A percentile compares a stretch with the other conserved stretches of the same genome.
phyloP scores from a whole-genome alignment of 345 rosid genomes.

The Noccaea bulbosa region DNA sequence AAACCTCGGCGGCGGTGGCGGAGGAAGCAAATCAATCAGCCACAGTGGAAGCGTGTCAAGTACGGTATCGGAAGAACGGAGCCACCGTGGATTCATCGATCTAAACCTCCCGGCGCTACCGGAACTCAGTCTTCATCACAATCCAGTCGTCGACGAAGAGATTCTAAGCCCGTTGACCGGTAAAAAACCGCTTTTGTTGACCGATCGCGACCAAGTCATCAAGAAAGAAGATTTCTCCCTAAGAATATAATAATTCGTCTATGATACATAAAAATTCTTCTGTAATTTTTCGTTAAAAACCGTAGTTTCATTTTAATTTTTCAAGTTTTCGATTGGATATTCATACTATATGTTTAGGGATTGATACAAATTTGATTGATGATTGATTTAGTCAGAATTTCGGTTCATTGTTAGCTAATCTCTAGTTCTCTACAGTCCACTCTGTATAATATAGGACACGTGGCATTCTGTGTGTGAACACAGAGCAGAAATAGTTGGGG shows the following conservation, averaged over 20 bases:
- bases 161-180: conserved; percentile 68
- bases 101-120: conserved; percentile 83
- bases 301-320: conserved; percentile 25
- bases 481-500: conserved; percentile 37
- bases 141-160: conserved; percentile 53
- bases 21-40: conserved; percentile 39
- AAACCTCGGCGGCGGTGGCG: conserved; percentile 45
- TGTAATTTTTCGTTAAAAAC: conserved; percentile 3
- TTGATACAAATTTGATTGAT: conserved; percentile 36
- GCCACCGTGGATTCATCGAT: conserved; percentile 70
- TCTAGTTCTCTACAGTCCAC: conserved; percentile 2
- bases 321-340: conserved; percentile 20
- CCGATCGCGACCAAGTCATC: conserved; percentile 44
- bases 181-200: conserved; percentile 65
- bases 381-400: conserved; percentile 25
- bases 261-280: conserved; percentile 14
- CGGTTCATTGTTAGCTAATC: conserved; percentile 9
- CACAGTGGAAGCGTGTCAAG: conserved; percentile 52
- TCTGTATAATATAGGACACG: conserved; percentile 23
- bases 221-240: conserved; percentile 40
- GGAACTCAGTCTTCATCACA: conserved; percentile 48
- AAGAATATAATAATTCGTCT: conserved; percentile 23
- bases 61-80: conserved; percentile 55
- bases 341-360: conserved; percentile 26
- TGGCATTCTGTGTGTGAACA: conserved; percentile 39